Base-by-base conservation (phyloP, 768 basidiomycete genomes). In the Strobilomyces confusus region DNA sequence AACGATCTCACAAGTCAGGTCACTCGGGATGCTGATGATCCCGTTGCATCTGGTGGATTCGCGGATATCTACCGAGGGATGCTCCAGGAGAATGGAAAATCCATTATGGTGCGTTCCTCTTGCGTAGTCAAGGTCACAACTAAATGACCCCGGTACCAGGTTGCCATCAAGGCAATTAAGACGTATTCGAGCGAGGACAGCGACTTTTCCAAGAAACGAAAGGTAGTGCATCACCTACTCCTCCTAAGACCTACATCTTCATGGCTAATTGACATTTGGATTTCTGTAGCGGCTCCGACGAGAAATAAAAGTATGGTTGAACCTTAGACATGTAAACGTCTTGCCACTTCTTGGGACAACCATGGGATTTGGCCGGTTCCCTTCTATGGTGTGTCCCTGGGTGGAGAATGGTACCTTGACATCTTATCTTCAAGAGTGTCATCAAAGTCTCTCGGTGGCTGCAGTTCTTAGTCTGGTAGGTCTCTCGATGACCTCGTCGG, bases 291-390 rank as follows among this genome's bases (percentile, higher is more conserved):
- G 49, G 42, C 49, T 51, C 14, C 34, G 49, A n/a, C 49, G 42
- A 25, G 49, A 44, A 42, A 44, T 44, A 42, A 44, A 51, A 32
- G 50, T 66, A 19, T 69, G 68, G 68, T 42, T 51, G 8, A 40
- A 54, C 47, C 55, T 69, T 3, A 36, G 9, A 29, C 42, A 43
- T 29, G 6, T 14, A 23, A 43, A 43, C 17, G 15, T 43, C 9
- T 43, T 43, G 6, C 42, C 25, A 22, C 19, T 41, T 3, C 19
- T 41, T 13, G 40, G 40, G 11, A 41, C 23, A 13, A 41, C 40
- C 19, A 4, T 22, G 13, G 42, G 42, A 43, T 43, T 43, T 29
- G 25, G 42, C 23, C 23, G 9, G 6, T 26, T 43, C 20, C 42
- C 42, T 9, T 23, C 42, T 14, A 43, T 43, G 42, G 42, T 43